These are phyloP conservation scores for Stachybotrys echinatus DNA, from an alignment of 2,329 filamentous ascomycete genomes.

Conservation along the genomic window DNA sequence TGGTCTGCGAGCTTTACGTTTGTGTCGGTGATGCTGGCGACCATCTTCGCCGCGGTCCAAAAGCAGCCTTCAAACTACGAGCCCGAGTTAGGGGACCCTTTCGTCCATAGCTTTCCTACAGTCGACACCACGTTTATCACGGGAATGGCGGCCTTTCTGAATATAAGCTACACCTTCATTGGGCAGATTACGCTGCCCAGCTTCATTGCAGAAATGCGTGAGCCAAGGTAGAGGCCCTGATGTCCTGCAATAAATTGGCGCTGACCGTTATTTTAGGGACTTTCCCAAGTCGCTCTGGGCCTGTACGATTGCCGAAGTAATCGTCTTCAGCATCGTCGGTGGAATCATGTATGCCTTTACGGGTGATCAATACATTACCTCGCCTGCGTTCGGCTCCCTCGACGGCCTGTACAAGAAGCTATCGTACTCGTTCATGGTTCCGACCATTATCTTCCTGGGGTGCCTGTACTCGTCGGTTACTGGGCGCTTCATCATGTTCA, in stretches of 20 bases:
- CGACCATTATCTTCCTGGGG: conserved; percentile 86
- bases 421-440: conserved; percentile 91
- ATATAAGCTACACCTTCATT: conserved; percentile 95
- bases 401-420: conserved; percentile 79
- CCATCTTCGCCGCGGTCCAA: conserved; percentile 76
- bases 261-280: conserved; percentile 51
- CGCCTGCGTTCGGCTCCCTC: conserved; percentile 82
- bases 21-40: conserved; percentile 77
- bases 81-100: conserved; percentile 53
- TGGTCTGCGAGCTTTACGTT: conserved; percentile 84
- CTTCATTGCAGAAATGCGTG: conserved; percentile 92
- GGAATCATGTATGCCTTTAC: conserved; percentile 80
- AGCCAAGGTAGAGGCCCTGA: conserved; percentile 36
- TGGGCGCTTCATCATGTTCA: conserved; percentile 88
- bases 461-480: conserved; percentile 88
- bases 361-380: conserved; percentile 82
- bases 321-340: conserved; percentile 81
- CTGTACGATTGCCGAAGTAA: conserved; percentile 81
- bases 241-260: conserved; percentile 1
- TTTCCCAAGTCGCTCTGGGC: conserved; percentile 92
- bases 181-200: conserved; percentile 90
- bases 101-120: conserved; percentile 63
- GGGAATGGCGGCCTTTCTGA: conserved; percentile 84
- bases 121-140: conserved; percentile 72
- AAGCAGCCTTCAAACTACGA: conserved; percentile 64